These are phyloP conservation scores for Serendipita vermifera DNA, from an alignment of 768 basidiomycete genomes.

Conservation along the genomic window DNA sequence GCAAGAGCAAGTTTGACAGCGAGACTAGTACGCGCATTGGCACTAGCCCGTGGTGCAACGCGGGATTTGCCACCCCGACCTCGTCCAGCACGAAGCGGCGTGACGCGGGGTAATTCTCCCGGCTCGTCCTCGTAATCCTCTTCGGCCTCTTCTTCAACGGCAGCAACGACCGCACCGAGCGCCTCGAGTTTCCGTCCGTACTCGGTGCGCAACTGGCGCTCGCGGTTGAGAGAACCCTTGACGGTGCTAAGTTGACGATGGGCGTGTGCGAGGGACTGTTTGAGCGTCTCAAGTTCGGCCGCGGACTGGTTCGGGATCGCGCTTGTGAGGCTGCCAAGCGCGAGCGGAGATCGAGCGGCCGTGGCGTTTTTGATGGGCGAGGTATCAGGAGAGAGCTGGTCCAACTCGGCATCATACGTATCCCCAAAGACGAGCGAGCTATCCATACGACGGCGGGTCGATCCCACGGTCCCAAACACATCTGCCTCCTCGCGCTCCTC, in stretches of 20 bases:
- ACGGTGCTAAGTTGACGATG: constrained; percentile 76
- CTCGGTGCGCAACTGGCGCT: constrained; percentile 71
- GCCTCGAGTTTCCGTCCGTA: constrained; percentile 42
- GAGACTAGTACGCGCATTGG: constrained; percentile 35
- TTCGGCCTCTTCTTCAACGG: constrained; percentile 33
- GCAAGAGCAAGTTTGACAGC: constrained; percentile 52
- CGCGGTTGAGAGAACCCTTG: constrained; percentile 62
- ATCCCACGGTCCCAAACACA: constrained; percentile 49
- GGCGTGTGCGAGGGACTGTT: constrained; percentile 72
- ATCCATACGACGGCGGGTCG: constrained; percentile 40
- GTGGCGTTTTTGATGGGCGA: constrained; percentile 27
- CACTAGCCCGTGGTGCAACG: constrained; percentile 28
- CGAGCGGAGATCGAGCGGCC: constrained; percentile 46
- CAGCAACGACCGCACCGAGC: constrained; percentile 26
- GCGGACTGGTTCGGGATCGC: constrained; percentile 48
- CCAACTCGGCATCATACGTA: constrained; percentile 22
- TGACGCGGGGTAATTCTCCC: constrained; percentile 30
- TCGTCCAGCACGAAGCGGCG: constrained; percentile 42
- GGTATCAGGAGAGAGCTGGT: constrained; percentile 35
- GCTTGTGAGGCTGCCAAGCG: constrained; percentile 22
- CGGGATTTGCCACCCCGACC: constrained; percentile 41
- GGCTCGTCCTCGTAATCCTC: constrained; percentile 30
- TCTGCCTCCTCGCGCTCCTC: constrained; percentile 44
- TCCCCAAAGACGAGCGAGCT: constrained; percentile 31
- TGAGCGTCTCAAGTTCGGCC: constrained; percentile 70